Base-by-base conservation (phyloP, 768 basidiomycete species). In the Termitomyces sp. region DNA sequence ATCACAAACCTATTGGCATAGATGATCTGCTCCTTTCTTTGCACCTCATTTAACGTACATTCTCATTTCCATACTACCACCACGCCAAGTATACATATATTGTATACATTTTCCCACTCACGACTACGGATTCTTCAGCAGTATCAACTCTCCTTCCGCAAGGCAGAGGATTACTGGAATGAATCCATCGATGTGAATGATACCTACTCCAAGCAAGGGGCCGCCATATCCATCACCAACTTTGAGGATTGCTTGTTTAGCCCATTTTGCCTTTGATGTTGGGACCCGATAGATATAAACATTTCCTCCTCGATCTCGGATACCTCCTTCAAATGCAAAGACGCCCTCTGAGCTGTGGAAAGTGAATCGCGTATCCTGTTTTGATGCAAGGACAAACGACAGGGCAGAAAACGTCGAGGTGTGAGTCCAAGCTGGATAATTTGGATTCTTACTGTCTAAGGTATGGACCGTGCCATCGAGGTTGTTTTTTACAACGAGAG, bases 301-400 rank as follows among this genome's bases (percentile, higher is more conserved):
- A 65, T 98, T 96, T 2, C 90, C 89, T 28, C 88, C 87, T 30
- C 85, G 82, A 58, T 82, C 81, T 36, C 76, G 73, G 1, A 79
- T 68, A 12, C 90, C 92, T 60, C 85, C 85, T 71, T 98, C 95
- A 64, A 98, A 95, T 0, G 93, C 93, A 50, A 93, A 75, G 2
- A 91, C 86, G 5, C 79, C 79, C 46, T 76, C 70, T 0, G 80
- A 71, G 36, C 85, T 71, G 67, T 98, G 94, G 67, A 89, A 83
- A 1, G 91, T 91, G 74, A 95, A 94, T 20, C 93, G 85, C 0
- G 90, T 86, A 70, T 98, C 93, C 32, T 84, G 86, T 69, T 98
- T 98, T 13, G 92, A 93, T 9, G 93, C 93, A 52, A 99, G 78
- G 43, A 99, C 96, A 69, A 98, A 99, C 0, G 93, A 83, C 28